phyloP scores from a whole-genome alignment of 2,329 filamentous ascomycete species.

The Fusarium sp. region DNA sequence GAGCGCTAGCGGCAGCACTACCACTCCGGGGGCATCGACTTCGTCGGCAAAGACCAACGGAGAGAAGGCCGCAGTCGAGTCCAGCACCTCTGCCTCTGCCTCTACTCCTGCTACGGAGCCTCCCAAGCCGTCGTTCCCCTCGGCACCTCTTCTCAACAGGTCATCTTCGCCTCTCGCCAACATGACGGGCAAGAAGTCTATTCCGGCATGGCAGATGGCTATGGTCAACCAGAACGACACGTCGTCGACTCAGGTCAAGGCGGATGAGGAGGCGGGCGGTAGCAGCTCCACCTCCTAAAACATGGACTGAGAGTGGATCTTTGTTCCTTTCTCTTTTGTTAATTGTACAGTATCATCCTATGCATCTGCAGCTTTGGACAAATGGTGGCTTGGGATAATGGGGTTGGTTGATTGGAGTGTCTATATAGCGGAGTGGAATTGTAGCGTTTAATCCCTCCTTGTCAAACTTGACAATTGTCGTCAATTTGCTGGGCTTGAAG shows the following conservation, averaged over 20 bases:
- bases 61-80: slow-evolving; percentile 47
- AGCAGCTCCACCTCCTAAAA: slow-evolving; percentile 39
- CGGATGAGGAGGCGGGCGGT: slow-evolving; percentile 43
- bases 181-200: slow-evolving; percentile 73
- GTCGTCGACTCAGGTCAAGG: slow-evolving; percentile 48
- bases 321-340: slow-evolving; percentile 12
- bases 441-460: slow-evolving; percentile 34
- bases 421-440: slow-evolving; percentile 26
- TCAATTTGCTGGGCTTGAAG: background rate
- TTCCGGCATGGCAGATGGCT: slow-evolving; percentile 86
- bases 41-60: slow-evolving; percentile 46
- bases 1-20: slow-evolving; percentile 25
- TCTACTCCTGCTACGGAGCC: slow-evolving; percentile 50
- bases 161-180: slow-evolving; percentile 55
- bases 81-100: slow-evolving; percentile 30
- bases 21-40: slow-evolving; percentile 46
- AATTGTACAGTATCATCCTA: slow-evolving; percentile 40
- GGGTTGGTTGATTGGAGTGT: slow-evolving; percentile 21
- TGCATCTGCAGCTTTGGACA: slow-evolving; percentile 30
- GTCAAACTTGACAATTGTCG: background rate
- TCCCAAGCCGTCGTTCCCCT: slow-evolving; percentile 49
- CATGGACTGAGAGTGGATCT: slow-evolving; percentile 2
- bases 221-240: slow-evolving; percentile 69
- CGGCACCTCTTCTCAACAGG: slow-evolving; percentile 49
- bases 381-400: slow-evolving; percentile 30